Conservation (phyloP, 768 basidiomycete species). For the Gloeophyllum trabeum region DNA sequence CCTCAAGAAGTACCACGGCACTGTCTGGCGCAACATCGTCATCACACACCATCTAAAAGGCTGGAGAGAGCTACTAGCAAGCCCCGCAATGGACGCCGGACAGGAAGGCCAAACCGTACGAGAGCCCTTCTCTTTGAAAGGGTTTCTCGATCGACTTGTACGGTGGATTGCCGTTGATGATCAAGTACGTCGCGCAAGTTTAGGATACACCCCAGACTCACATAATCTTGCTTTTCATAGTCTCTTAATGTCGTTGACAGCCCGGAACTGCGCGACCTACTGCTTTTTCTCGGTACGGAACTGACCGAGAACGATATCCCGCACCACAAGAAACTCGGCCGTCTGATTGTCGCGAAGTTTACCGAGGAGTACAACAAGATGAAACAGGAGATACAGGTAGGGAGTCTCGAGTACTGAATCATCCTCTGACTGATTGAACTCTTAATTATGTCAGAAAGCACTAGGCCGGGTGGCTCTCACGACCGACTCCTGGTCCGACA, state of each 20-base stretch:
- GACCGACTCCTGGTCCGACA: not conserved
- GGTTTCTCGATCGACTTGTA: not conserved
- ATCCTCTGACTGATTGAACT: not conserved
- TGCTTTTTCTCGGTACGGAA: not conserved
- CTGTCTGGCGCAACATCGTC: not conserved
- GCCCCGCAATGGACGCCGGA: not conserved
- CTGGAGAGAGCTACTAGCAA: not conserved
- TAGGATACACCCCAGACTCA: not conserved
- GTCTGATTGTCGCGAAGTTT: not conserved
- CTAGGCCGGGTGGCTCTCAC: not conserved
- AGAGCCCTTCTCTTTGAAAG: not conserved
- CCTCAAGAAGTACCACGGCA: not conserved
- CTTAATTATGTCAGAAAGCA: not conserved
- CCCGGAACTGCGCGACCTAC: not conserved
- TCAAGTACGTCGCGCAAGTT: not conserved
- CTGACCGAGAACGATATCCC: not conserved
- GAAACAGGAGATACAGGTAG: not conserved
- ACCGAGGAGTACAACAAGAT: not conserved
- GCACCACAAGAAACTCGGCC: not conserved
- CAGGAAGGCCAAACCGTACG: not conserved
- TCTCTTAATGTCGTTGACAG: not conserved
- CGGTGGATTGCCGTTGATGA: not conserved
- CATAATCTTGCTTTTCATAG: not conserved
- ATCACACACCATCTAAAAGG: not conserved
- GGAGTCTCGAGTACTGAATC: not conserved